phyloP scores from a whole-genome alignment of 2,329 filamentous ascomycete species.

The Spiromastix sp. region DNA sequence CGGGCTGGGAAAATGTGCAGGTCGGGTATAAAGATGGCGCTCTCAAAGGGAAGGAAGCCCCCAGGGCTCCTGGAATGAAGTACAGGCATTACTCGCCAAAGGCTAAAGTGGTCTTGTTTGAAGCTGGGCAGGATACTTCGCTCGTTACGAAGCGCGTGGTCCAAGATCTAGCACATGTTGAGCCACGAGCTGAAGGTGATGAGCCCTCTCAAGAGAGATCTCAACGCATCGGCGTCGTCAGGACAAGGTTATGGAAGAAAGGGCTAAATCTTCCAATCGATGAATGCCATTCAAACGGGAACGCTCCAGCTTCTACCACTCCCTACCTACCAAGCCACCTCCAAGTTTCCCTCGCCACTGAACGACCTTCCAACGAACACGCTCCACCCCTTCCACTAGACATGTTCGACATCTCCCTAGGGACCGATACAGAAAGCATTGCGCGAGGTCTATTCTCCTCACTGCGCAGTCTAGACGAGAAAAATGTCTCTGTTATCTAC shows the following conservation, averaged over 20 bases:
- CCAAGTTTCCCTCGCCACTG: neutral
- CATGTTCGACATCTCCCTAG: conserved; percentile 62
- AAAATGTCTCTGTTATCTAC: conserved; percentile 70
- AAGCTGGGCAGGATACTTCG: conserved; percentile 37
- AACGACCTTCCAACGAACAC: neutral
- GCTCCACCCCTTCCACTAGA: conserved; percentile 14
- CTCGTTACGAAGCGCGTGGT: conserved; percentile 23
- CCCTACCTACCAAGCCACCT: neutral
- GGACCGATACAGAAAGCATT: conserved; percentile 59
- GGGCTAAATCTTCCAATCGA: conserved; percentile 3
- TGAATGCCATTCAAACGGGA: neutral
- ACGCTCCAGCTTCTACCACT: neutral
- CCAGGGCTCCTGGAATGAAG: conserved; percentile 93
- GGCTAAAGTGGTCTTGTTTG: conserved; percentile 75
- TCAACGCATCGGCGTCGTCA: conserved; percentile 18
- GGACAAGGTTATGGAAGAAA: conserved; percentile 23
- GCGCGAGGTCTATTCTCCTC: conserved; percentile 83
- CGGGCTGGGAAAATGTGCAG: conserved; percentile 70
- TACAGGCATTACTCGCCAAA: conserved; percentile 95
- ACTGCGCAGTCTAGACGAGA: conserved; percentile 71
- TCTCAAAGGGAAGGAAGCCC: conserved; percentile 53
- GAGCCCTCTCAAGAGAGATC: conserved; percentile 6
- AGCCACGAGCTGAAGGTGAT: neutral
- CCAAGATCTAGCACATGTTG: conserved; percentile 28
- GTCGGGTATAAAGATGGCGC: conserved; percentile 71